Base-by-base conservation (phyloP, 2,329 filamentous ascomycete genomes). In the Nothomitra cinnamomea region DNA sequence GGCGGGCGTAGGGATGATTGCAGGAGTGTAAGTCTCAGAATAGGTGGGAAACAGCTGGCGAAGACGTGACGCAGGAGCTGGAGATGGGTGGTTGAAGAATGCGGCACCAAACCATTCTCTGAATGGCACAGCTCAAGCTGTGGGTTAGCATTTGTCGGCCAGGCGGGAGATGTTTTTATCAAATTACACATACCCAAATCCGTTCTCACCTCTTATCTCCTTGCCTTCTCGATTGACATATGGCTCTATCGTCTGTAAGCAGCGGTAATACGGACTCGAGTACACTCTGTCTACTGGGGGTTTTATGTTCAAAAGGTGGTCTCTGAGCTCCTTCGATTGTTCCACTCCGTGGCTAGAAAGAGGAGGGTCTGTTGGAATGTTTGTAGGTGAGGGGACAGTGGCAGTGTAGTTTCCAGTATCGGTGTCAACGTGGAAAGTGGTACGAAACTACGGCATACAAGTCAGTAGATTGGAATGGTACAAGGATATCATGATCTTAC, bases 71-170 rank as follows among this genome's bases (percentile, higher is more conserved):
- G 82, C 70, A 2, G 77, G 68, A 2, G 87, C 86, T 1, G 90
- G 87, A 15, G 76, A 74, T 0, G 92, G 92, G 62, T 96, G 92
- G 53, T 85, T 76, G 67, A 95, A 95, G 56, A 80, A 80, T 15
- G 89, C 87, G 49, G 79, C 75, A 24, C 92, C 92, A 65, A 92
- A 96, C 83, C 92, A 96, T 71, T 98, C 92, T 57, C 86, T 83
- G 40, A 81, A 61, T 12, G 77, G 78, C 54, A 71, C 19, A 49
- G 24, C 12, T 19, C 45, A 17, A 22, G 45, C 24, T 3, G 19
- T 35, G 28, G 68, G 60, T 82, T 79, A 49, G 72, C 74, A 36
- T 75, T 72, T 56, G 82, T 74, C n/a, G 15, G 15, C 7, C 10
- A 19, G 19, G 19, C 19, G 13, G 32, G 40, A 6, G 12, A 4